A percentile compares a stretch with the other conserved stretches of the same genome.
Evolutionary conservation across 805 yeast species (phyloP).

Genomic region (Candida insectalens): DNA sequence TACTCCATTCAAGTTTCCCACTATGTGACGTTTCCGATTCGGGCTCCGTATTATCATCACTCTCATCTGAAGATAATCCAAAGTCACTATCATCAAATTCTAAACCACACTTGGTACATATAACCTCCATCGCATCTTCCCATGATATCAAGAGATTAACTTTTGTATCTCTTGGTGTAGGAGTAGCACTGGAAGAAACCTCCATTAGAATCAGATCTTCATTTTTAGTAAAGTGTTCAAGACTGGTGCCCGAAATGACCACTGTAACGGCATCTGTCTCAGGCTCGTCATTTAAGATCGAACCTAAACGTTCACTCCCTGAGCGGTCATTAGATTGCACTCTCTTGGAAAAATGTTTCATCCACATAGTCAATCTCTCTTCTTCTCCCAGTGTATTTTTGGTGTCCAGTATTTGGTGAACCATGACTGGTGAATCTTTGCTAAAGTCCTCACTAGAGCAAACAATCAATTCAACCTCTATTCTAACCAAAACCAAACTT

Average conservation of each 20-base stretch:
- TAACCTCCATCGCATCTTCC: constrained; percentile 28
- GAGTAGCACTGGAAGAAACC: constrained; percentile 11
- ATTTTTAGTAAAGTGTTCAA: constrained; percentile 8
- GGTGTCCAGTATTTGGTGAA: background rate
- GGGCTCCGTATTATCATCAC: constrained; percentile 1
- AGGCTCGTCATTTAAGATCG: background rate
- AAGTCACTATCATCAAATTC: constrained; percentile 27
- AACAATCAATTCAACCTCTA: constrained; percentile 17
- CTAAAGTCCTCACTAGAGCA: constrained; percentile 11
- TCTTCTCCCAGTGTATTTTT: constrained; percentile 3
- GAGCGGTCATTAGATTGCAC: background rate
- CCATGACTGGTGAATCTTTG: constrained; percentile 7
- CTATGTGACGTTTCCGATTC: too few species aligned
- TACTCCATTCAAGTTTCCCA: constrained; percentile 8
- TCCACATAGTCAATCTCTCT: constrained; percentile 2
- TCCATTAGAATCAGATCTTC: constrained; percentile 18
- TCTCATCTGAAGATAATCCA: constrained; percentile 12
- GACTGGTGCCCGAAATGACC: constrained; percentile 16
- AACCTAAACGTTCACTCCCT: too few species aligned
- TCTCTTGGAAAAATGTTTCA: background rate
- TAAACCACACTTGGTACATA: constrained; percentile 21
- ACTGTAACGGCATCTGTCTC: constrained; percentile 4
- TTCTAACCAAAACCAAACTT: constrained; percentile 20
- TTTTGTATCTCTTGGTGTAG: constrained; percentile 7
- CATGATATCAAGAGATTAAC: constrained; percentile 20